These are phyloP conservation scores for Fraxinus dipetala DNA, from an alignment of 305 asterid genomes.

Conservation along the genomic window DNA sequence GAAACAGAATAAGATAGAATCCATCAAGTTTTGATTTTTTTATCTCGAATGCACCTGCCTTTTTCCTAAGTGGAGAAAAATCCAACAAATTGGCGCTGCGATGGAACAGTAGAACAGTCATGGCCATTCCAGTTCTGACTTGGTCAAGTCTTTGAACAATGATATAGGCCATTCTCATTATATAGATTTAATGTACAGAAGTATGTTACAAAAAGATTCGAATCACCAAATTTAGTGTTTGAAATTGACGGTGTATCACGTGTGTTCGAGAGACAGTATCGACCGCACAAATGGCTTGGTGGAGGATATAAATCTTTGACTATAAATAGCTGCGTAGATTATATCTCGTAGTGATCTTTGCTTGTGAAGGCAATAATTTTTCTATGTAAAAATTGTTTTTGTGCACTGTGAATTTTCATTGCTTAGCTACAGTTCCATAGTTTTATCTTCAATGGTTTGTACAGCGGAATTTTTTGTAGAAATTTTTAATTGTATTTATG, in stretches of 20 bases:
- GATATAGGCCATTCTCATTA: not conserved
- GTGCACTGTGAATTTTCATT: not conserved
- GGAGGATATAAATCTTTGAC: not conserved
- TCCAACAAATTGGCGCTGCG: not conserved
- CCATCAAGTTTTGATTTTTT: not conserved
- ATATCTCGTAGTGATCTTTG: not conserved
- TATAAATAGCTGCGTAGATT: not conserved
- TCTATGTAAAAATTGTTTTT: not conserved
- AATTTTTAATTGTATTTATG: slow-evolving; percentile 14
- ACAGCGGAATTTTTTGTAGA: not conserved
- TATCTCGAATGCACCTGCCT: not conserved
- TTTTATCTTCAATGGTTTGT: not conserved
- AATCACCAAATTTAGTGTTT: not conserved
- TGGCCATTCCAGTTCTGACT: slow-evolving; percentile 1
- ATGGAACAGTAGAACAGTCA: slow-evolving; percentile 2
- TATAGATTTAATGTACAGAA: not conserved
- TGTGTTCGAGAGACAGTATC: not conserved
- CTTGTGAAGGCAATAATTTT: not conserved
- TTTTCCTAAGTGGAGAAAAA: not conserved
- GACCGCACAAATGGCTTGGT: not conserved
- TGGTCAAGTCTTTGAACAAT: not conserved
- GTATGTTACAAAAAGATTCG: not conserved
- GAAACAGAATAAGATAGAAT: not conserved
- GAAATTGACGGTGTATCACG: not conserved
- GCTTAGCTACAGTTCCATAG: not conserved